Conservation (phyloP, 164 flowering plant genomes). For the Aristolochia fimbriata region DNA sequence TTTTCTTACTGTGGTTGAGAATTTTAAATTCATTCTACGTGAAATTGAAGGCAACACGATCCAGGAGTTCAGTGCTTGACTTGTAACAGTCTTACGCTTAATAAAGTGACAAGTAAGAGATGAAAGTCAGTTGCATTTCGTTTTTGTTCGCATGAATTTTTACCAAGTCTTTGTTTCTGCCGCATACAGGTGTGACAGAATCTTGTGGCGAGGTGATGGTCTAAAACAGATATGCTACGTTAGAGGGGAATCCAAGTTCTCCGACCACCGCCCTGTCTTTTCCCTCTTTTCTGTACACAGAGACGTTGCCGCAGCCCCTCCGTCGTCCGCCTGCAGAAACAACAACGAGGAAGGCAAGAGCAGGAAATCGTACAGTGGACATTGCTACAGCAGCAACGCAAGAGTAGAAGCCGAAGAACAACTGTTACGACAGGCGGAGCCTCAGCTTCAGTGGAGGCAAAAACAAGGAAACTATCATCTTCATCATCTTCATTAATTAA, state of each 20-base stretch:
- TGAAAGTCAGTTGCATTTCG: neutral
- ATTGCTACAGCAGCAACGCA: constrained; percentile 12
- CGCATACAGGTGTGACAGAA: constrained; percentile 73
- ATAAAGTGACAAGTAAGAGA: neutral
- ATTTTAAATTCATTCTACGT: too few relatives aligned
- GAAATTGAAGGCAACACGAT: too few relatives aligned
- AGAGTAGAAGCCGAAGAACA: constrained; percentile 42
- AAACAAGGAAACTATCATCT: neutral
- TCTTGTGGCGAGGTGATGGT: constrained; percentile 79
- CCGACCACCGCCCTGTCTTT: constrained; percentile 79
- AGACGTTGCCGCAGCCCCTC: constrained; percentile 10
- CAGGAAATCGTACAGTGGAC: neutral
- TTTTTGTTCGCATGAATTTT: neutral
- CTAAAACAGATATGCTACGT: constrained; percentile 55
- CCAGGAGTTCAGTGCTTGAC: too few relatives aligned
- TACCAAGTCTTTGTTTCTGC: neutral
- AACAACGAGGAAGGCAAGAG: constrained; percentile 1
- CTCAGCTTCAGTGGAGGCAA: neutral
- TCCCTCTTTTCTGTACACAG: constrained; percentile 55
- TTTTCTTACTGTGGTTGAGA: too few relatives aligned
- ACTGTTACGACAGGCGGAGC: constrained; percentile 1
- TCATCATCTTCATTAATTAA: constrained; percentile 1
- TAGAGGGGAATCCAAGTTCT: constrained; percentile 68
- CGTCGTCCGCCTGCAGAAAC: neutral
- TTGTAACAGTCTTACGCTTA: too few relatives aligned